These are phyloP conservation scores for Ophiostoma sp. DNA, from an alignment of 2,329 filamentous ascomycete species.

Conservation along the genomic window DNA sequence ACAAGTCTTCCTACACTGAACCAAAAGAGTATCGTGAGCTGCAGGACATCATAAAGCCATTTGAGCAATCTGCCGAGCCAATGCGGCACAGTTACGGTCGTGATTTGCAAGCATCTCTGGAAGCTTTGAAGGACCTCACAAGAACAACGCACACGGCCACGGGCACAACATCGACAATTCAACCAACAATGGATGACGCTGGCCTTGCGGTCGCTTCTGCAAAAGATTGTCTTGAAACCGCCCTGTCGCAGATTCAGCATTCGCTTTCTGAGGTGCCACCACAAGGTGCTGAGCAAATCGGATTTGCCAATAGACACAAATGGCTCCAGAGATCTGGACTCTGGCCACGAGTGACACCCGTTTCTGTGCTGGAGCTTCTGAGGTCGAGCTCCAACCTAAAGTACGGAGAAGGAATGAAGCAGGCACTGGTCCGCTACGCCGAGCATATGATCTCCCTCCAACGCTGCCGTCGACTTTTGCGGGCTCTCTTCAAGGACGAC, in stretches of 20 bases:
- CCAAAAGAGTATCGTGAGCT: constrained; percentile 31
- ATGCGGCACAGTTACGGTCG: constrained; percentile 26
- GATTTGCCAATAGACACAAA: too few species aligned
- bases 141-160: neutral
- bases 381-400: constrained; percentile 35
- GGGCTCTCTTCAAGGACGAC: constrained; percentile 34
- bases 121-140: constrained; percentile 8
- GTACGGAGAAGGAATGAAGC: constrained; percentile 42
- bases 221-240: too few species aligned
- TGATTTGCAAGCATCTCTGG: constrained; percentile 33
- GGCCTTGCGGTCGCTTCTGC: too few species aligned
- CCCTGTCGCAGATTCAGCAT: too few species aligned
- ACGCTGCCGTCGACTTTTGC: constrained; percentile 45
- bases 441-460: constrained; percentile 48
- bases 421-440: constrained; percentile 46
- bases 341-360: constrained; percentile 48
- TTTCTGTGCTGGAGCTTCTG: constrained; percentile 50
- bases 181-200: too few species aligned
- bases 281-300: too few species aligned
- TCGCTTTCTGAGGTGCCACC: too few species aligned
- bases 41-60: constrained; percentile 36
- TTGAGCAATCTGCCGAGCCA: constrained; percentile 33
- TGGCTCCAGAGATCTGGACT: constrained; percentile 48
- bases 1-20: neutral
- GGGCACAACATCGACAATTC: too few species aligned